A percentile compares a stretch with the other conserved stretches of the same genome.
These are phyloP conservation scores for Nyssa sinensis DNA, from an alignment of 148 eudicot species.

Conservation along the genomic window DNA sequence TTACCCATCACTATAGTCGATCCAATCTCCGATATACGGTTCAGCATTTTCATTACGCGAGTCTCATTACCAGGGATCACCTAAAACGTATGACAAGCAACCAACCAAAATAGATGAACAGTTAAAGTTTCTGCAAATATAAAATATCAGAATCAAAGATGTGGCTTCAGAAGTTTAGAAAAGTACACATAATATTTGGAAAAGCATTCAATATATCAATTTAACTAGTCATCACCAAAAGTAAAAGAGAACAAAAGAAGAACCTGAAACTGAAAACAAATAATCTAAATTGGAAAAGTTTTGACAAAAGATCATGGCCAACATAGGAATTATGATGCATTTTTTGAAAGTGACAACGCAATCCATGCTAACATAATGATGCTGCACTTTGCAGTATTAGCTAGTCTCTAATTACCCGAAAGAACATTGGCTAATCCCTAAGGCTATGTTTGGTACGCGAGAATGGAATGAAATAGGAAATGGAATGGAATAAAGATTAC, in stretches of 20 bases:
- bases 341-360: neutral
- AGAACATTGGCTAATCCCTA: too few species aligned
- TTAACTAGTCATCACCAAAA: neutral
- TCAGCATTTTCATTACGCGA: conserved; percentile 90
- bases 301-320: neutral
- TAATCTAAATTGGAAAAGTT: neutral
- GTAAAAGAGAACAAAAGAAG: neutral
- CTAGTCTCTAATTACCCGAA: conserved; percentile 3
- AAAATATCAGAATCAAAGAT: neutral
- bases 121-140: neutral
- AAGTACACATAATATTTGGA: neutral
- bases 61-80: conserved; percentile 97
- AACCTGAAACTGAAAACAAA: neutral
- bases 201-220: neutral
- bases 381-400: neutral
- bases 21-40: conserved; percentile 94
- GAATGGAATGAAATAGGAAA: too few species aligned
- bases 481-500: too few species aligned
- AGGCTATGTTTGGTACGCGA: too few species aligned
- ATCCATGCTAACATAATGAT: neutral
- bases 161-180: neutral
- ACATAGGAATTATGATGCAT: neutral
- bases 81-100: conserved; percentile 29
- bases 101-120: neutral
- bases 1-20: conserved; percentile 87